Evolutionary conservation across 2,329 filamentous ascomycete genomes (phyloP).

Genomic region (Penicillium sp.): DNA sequence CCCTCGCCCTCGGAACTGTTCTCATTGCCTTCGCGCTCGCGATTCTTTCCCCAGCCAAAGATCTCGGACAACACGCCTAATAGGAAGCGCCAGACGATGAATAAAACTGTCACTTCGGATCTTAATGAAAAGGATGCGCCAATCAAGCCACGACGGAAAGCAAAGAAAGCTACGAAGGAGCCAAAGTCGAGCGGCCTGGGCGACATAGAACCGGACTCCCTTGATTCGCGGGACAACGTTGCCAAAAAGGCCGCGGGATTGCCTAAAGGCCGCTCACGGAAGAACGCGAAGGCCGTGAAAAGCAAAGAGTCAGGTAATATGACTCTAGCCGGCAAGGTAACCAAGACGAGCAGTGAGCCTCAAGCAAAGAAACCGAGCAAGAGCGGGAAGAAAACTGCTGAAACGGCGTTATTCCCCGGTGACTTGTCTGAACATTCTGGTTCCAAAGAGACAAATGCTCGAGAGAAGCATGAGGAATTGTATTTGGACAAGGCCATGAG

Average conservation of each 20-base stretch:
- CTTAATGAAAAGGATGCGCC: constrained; percentile 1
- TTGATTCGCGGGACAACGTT: constrained; percentile 13
- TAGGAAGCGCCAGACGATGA: constrained; percentile 10
- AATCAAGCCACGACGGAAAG: constrained; percentile 14
- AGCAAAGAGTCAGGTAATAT: constrained; percentile 29
- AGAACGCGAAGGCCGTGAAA: constrained; percentile 25
- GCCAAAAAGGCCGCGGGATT: constrained; percentile 22
- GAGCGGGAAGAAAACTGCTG: constrained; percentile 9
- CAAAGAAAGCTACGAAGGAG: constrained; percentile 16
- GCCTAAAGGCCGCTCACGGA: constrained; percentile 25
- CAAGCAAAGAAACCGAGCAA: constrained; percentile 14
- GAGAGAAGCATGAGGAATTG: constrained; percentile 22
- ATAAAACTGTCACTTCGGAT: constrained; percentile 12
- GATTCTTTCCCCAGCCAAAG: constrained; percentile 23
- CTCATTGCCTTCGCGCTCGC: constrained; percentile 23
- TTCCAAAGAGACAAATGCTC: constrained; percentile 16
- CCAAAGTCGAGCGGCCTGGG: not conserved
- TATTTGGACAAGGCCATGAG: constrained; percentile 50
- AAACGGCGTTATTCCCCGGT: not conserved
- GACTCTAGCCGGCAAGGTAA: constrained; percentile 37
- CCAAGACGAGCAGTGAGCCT: constrained; percentile 28
- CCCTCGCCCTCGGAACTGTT: constrained; percentile 29
- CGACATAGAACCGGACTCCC: not conserved
- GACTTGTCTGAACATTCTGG: not conserved
- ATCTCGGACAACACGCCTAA: constrained; percentile 8